phyloP scores from a whole-genome alignment of 768 basidiomycete species.

The Mycena kentingensis region DNA sequence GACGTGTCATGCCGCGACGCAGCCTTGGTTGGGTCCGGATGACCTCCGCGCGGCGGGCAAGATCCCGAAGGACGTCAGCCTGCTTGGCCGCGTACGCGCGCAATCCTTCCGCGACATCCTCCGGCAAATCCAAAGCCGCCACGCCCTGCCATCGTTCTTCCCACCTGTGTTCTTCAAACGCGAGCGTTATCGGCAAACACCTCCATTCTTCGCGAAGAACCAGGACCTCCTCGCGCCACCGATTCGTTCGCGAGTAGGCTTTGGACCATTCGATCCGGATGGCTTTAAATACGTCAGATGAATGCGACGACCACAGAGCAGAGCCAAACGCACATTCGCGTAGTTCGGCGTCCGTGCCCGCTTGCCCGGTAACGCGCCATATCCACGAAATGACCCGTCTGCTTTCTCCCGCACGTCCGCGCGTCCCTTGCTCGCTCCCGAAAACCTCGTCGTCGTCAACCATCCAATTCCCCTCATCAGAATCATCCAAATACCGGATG shows the following conservation, averaged over 20 bases:
- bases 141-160: neutral
- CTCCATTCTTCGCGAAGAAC: conserved; percentile 9
- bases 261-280: conserved; percentile 15
- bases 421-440: neutral
- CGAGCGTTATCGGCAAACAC: neutral
- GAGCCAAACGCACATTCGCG: conserved; percentile 1
- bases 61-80: neutral
- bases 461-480: neutral
- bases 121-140: neutral
- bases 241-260: neutral
- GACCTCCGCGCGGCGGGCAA: neutral
- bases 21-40: neutral
- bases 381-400: conserved; percentile 1
- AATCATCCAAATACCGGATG: conserved; percentile 11
- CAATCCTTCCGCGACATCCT: neutral
- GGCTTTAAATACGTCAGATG: neutral
- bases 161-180: neutral
- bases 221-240: conserved; percentile 12
- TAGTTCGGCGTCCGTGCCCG: neutral
- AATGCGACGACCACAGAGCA: neutral
- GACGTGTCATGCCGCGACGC: neutral
- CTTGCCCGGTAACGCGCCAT: neutral
- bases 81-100: conserved; percentile 3
- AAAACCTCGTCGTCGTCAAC: neutral
- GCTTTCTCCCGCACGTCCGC: neutral